Evolutionary conservation across 495 filamentous ascomycete species (phyloP), one percentile per base, ranked within the genome.

Genomic region (Tetracladium setigerum): DNA sequence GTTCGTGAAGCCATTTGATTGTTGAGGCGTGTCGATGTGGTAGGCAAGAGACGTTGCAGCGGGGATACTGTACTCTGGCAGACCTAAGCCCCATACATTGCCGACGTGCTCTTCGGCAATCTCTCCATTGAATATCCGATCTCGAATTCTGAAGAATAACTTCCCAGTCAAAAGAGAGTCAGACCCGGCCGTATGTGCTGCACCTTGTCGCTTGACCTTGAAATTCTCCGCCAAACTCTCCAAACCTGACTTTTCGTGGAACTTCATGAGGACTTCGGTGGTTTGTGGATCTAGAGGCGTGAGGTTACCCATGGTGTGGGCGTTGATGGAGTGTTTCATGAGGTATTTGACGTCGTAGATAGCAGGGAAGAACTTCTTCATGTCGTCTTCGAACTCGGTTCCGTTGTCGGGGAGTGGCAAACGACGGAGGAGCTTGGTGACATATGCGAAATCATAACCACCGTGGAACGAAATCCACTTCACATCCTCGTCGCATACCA

Each of bases 381-480:
- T 84, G 14, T 87, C 71, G 46, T 79, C 76, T 59, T 89, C 84
- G 63, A 95, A 98, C 41, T 89, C 82, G 35, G 78, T 75, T 61
- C 97, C 92, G 53, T 90, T 86, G 46, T 87, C 82, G 2, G 92
- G 92, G 10, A 98, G 72, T 38, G 81, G 77, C 17, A 81, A 72
- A 66, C 82, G 83, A 30, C 81, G 76, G 65, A 98, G 82, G 30
- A 96, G 81, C 67, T 98, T 97, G 60, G 95, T 87, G 40, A 97
- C 68, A 59, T 97, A 96, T 32, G 88, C 92, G 67, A 98, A 95
- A 68, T 98, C 92, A 68, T 98, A 98, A 39, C 92, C 92, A n/a
- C 87, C 90, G 64, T 98, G 92, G 67, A 97, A 97, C 15, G 88
- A 94, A 30, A 98, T 84, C 92, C 92, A 98, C 58, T 84, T 79